Base-by-base conservation (phyloP, 768 basidiomycete species). In the Tricholoma matsutake region DNA sequence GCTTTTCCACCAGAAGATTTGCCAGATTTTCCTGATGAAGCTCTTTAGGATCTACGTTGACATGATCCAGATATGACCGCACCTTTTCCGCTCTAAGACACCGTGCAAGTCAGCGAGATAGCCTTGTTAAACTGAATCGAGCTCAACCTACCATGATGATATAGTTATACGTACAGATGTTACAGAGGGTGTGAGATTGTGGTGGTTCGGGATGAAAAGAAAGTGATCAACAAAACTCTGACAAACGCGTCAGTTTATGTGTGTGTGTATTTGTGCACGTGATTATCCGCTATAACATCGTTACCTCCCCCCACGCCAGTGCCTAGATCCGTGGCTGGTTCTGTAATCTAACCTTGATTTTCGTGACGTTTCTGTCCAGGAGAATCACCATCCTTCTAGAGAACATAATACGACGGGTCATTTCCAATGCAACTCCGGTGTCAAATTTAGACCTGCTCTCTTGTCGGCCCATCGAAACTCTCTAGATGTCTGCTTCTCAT, bases 1-100 rank as follows among this genome's bases (percentile, higher is more conserved):
- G 81, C 80, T 77, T 87, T 89, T 68, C 90, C 86, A 68, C 88
- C 89, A 58, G 87, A 83, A 65, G 85, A 85, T 76, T 91, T 91
- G 59, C 86, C 86, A 54, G 79, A 75, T 74, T 81, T 81, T 68
- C 79, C 79, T 79, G 47, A 13, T 37, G 28, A 57, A 41, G 14
- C 14, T 16, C 57, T 56, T 63, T 51, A 64, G 49, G 54, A 61
- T 57, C 43, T 54, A 25, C 51, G 28, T 53, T 56, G 49, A 18
- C 29, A 29, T 10, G 3, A 61, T 28, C 35, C 34, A 18, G n/a
- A 4, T 32, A 25, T 25, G 8, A 32, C 61, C 53, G 34, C 31
- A 77, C 77, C 77, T 71, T 78, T 78, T 63, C 77, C 77, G 67
- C 74, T 76, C 77, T 78, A 59, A 41, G 22, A 56, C 6, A 29